Percentiles rank a stretch among this genome's conserved stretches.
Conservation (phyloP, 108 stramenopile genomes). For the Stephanodiscus triporus region DNA sequence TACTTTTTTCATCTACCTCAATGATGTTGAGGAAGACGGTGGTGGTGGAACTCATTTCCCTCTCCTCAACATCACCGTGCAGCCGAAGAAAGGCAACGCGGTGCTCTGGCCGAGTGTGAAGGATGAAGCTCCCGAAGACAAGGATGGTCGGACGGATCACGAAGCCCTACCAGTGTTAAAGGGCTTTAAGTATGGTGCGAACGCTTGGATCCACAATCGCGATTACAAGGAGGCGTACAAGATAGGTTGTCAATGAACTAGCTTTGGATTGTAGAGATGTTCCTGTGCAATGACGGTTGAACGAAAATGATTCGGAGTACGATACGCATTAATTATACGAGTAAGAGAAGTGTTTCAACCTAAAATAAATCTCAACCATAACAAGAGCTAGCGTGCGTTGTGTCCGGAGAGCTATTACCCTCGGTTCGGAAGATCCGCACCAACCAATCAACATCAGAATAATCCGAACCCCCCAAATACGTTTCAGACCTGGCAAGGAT, state of each 20-base stretch:
- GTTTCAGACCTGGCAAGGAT: slow-evolving; percentile 14
- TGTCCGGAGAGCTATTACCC: slow-evolving; percentile 1
- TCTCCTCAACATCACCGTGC: slow-evolving; percentile 63
- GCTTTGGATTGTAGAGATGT: no score
- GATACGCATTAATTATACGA: no score
- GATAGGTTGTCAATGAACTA: background rate
- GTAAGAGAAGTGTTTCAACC: no score
- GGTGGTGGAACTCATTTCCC: slow-evolving; percentile 89
- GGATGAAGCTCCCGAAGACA: slow-evolving; percentile 60
- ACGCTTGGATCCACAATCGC: slow-evolving; percentile 89
- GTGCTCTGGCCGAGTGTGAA: slow-evolving; percentile 82
- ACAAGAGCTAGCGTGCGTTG: background rate
- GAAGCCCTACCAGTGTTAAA: slow-evolving; percentile 77
- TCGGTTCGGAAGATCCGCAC: slow-evolving; percentile 12
- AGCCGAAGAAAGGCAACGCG: slow-evolving; percentile 75
- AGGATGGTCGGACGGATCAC: slow-evolving; percentile 76
- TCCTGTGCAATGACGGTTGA: no score
- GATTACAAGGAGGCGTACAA: slow-evolving; percentile 45
- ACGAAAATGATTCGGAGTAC: no score
- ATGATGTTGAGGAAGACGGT: slow-evolving; percentile 88
- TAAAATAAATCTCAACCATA: no score
- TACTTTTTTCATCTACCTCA: slow-evolving; percentile 86
- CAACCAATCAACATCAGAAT: slow-evolving; percentile 11
- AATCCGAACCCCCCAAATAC: slow-evolving; percentile 1
- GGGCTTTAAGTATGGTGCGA: slow-evolving; percentile 89